Percentiles rank a stretch among this genome's conserved stretches.
phyloP scores from a whole-genome alignment of 148 eudicot species.

The Rhododendron ovatum region DNA sequence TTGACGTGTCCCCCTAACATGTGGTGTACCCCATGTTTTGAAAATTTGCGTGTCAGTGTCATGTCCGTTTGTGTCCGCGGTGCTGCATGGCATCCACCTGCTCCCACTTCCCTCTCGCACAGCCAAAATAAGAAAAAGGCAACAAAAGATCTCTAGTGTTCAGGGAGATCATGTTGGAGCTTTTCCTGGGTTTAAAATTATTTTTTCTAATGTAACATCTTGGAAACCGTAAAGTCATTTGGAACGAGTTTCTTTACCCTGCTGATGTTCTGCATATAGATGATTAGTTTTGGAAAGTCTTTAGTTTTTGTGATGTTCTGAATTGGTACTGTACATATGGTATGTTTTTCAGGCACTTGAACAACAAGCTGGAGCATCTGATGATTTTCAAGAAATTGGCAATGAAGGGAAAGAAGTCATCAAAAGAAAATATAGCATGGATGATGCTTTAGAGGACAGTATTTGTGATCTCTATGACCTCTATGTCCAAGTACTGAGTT shows the following conservation, averaged over 20 bases:
- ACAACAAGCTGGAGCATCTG: constrained; percentile 60
- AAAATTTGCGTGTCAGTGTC: background rate
- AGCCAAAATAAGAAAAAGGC: background rate
- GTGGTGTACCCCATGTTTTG: background rate
- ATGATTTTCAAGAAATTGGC: constrained; percentile 60
- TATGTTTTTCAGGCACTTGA: constrained; percentile 44
- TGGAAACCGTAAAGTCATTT: background rate
- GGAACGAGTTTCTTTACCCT: background rate
- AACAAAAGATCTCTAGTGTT: background rate
- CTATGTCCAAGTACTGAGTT: constrained; percentile 62
- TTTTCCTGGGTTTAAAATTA: background rate
- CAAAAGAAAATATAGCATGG: constrained; percentile 62
- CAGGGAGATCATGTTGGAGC: background rate
- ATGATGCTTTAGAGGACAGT: constrained; percentile 77
- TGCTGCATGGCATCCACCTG: background rate
- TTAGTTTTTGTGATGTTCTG: background rate
- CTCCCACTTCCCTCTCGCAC: background rate
- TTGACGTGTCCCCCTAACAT: background rate
- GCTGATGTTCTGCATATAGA: background rate
- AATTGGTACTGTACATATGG: background rate
- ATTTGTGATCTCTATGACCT: constrained; percentile 94
- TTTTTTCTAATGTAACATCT: background rate
- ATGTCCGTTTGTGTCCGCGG: background rate
- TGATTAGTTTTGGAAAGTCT: background rate
- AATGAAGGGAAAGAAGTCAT: constrained; percentile 43